A percentile compares a stretch with the other conserved stretches of the same genome.
Evolutionary conservation across 768 basidiomycete genomes (phyloP).

Genomic region (Leccinum pellstonianum): DNA sequence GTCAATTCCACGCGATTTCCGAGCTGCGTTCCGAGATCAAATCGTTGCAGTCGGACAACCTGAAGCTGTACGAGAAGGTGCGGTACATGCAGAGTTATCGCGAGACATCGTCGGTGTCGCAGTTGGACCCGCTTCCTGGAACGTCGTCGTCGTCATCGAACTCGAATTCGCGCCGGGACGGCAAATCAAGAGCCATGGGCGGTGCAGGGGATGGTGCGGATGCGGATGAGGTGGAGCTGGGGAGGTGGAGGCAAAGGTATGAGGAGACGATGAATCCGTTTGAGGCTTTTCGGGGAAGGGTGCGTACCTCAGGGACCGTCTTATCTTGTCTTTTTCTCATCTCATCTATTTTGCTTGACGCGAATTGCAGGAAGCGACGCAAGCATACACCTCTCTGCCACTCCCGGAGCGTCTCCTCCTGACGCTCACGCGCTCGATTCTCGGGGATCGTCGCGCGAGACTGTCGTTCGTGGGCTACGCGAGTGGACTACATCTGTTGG

Average conservation of each 20-base stretch:
- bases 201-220: slow-evolving; percentile 28
- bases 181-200: slow-evolving; percentile 3
- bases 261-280: slow-evolving; percentile 99
- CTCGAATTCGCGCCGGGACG: slow-evolving; percentile 1
- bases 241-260: slow-evolving; percentile 87
- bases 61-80: slow-evolving; percentile 98
- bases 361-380: slow-evolving; percentile 79
- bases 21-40: slow-evolving; percentile 93
- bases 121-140: slow-evolving; percentile 67
- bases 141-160: slow-evolving; percentile 22
- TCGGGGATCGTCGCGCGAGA: slow-evolving; percentile 88
- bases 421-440: slow-evolving; percentile 76
- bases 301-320: slow-evolving; percentile 41
- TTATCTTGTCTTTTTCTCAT: not conserved
- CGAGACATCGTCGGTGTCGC: slow-evolving; percentile 65
- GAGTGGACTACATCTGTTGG: slow-evolving; percentile 71
- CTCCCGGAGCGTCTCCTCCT: slow-evolving; percentile 89
- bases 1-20: slow-evolving; percentile 93
- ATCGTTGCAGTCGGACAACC: slow-evolving; percentile 88
- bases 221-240: slow-evolving; percentile 63
- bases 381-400: slow-evolving; percentile 89
- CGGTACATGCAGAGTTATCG: slow-evolving; percentile 98
- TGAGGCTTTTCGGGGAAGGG: slow-evolving; percentile 93
- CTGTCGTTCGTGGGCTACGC: slow-evolving; percentile 90
- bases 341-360: not conserved